A percentile compares a stretch with the other conserved stretches of the same genome.
Conservation (phyloP, 2,329 filamentous ascomycete species). For the Aspergillus proliferans region DNA sequence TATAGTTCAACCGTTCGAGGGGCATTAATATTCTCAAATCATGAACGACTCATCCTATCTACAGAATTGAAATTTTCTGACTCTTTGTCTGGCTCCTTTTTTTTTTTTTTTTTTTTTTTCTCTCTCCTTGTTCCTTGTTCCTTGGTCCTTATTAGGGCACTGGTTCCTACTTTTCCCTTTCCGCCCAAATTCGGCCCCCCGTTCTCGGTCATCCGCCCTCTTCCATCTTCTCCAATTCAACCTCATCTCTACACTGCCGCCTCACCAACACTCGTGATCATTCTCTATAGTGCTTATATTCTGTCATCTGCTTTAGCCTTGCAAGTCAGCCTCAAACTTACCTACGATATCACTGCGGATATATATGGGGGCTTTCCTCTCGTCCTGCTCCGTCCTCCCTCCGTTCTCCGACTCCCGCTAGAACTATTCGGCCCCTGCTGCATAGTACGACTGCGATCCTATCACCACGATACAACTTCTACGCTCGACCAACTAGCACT, state of each 20-base stretch:
- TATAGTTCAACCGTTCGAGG: not conserved
- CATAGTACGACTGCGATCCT: not conserved
- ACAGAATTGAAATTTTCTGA: not conserved
- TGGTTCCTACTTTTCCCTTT: not conserved
- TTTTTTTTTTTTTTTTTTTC: not conserved
- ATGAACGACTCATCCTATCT: not conserved
- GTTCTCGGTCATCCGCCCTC: not conserved
- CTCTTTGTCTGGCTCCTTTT: not conserved
- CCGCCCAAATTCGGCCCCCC: not conserved
- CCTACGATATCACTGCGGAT: no score
- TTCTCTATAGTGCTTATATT: no score
- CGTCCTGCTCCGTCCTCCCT: no score
- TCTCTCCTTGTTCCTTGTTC: slow-evolving; percentile 4
- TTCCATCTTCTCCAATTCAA: slow-evolving; percentile 1
- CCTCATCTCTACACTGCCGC: slow-evolving; percentile 1
- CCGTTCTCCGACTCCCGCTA: no score
- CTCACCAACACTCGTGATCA: not conserved
- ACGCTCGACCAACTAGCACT: not conserved
- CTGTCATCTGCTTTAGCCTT: no score
- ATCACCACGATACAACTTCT: not conserved
- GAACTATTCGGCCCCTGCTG: no score
- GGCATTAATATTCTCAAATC: no score
- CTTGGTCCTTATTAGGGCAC: not conserved
- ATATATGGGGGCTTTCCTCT: no score
- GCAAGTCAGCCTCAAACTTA: no score